Conservation (phyloP, 371 early-diverging fungal species). For the Globomyces sp. region DNA sequence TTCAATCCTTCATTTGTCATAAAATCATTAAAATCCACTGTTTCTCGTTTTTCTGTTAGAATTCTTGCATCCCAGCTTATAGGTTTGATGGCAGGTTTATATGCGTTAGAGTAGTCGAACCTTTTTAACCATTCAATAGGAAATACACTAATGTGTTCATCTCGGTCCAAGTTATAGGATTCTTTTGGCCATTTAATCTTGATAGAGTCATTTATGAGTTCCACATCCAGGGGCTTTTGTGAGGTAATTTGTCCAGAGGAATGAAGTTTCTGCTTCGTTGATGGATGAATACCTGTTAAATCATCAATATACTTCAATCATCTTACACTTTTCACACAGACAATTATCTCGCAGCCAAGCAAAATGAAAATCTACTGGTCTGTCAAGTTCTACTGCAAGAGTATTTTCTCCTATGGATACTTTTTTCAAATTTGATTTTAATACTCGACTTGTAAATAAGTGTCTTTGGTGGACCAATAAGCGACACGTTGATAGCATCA, state of each 20-base stretch:
- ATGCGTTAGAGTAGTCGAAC: slow-evolving; percentile 12
- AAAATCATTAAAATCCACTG: slow-evolving; percentile 63
- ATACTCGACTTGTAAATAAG: no score
- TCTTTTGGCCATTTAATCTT: slow-evolving; percentile 13
- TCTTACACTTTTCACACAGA: slow-evolving; percentile 45
- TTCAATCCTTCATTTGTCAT: slow-evolving; percentile 55
- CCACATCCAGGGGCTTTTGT: slow-evolving; percentile 3
- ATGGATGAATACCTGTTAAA: slow-evolving; percentile 67
- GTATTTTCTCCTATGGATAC: background rate
- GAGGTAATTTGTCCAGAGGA: slow-evolving; percentile 68
- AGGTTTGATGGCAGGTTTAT: slow-evolving; percentile 35
- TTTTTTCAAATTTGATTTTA: background rate
- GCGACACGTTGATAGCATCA: no score
- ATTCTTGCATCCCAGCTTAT: slow-evolving; percentile 52
- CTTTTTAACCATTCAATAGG: slow-evolving; percentile 1
- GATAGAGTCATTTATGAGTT: background rate
- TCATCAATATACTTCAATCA: no score
- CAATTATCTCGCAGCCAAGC: slow-evolving; percentile 85
- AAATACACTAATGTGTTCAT: slow-evolving; percentile 16
- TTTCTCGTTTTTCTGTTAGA: slow-evolving; percentile 48
- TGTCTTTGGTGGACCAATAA: no score
- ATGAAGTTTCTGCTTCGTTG: slow-evolving; percentile 76
- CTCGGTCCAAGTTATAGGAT: slow-evolving; percentile 17
- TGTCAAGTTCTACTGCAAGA: background rate
- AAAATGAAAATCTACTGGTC: slow-evolving; percentile 48